Percentiles rank a stretch among this genome's conserved stretches.
These are phyloP conservation scores for Solanum tarijense DNA, from an alignment of 257 asterid species.

Conservation along the genomic window DNA sequence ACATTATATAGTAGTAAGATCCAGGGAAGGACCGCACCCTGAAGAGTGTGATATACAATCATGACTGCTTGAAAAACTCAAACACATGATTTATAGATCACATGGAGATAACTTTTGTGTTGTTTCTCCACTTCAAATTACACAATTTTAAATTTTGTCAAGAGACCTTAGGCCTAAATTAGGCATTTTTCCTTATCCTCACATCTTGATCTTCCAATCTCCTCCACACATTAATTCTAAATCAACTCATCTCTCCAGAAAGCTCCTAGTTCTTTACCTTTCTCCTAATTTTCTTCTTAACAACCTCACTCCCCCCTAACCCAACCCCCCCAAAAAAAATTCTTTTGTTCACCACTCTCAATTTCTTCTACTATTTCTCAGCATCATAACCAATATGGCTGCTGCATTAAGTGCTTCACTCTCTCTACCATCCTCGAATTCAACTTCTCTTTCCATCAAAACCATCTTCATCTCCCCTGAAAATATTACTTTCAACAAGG, in stretches of 20 bases:
- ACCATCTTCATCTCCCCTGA: constrained; percentile 47
- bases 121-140: too few species aligned
- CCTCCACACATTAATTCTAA: background rate
- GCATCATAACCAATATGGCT: constrained; percentile 1
- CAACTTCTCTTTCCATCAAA: constrained; percentile 47
- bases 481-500: constrained; percentile 64
- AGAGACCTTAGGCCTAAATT: background rate
- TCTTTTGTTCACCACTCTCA: background rate
- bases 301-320: background rate
- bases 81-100: background rate
- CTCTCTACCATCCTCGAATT: constrained; percentile 63
- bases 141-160: too few species aligned
- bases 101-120: too few species aligned
- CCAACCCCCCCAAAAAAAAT: background rate
- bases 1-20: background rate
- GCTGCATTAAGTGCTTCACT: constrained; percentile 74
- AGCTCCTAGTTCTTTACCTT: background rate
- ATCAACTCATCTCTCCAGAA: background rate
- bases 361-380: background rate
- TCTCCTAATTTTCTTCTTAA: background rate
- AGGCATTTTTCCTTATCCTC: background rate
- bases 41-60: background rate
- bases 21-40: background rate
- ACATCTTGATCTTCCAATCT: background rate
- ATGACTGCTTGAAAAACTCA: background rate